These are phyloP conservation scores for Fusarium zealandicum DNA, from an alignment of 2,329 filamentous ascomycete genomes.

Conservation along the genomic window DNA sequence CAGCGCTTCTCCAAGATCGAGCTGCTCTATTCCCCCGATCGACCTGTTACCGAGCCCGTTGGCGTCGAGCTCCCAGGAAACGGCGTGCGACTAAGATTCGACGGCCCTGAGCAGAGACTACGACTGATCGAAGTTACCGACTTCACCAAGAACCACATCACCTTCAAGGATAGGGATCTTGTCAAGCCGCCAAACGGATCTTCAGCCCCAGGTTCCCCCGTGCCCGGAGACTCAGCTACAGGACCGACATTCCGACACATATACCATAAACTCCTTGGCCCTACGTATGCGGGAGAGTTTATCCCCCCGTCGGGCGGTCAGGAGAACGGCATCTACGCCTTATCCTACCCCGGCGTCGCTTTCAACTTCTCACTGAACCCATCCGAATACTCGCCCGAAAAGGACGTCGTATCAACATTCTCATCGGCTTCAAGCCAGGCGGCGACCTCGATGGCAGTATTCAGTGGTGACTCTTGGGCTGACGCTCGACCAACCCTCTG, in stretches of 20 bases:
- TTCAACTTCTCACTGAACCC: slow-evolving; percentile 85
- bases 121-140: slow-evolving; percentile 90
- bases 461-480: slow-evolving; percentile 89
- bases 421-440: slow-evolving; percentile 78
- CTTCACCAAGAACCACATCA: slow-evolving; percentile 83
- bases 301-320: slow-evolving; percentile 67
- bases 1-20: slow-evolving; percentile 84
- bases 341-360: slow-evolving; percentile 93
- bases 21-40: slow-evolving; percentile 76
- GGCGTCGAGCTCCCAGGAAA: slow-evolving; percentile 81
- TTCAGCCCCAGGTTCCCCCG: slow-evolving; percentile 45
- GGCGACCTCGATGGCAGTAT: slow-evolving; percentile 88
- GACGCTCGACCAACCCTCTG: slow-evolving; percentile 80
- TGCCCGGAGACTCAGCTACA: slow-evolving; percentile 43
- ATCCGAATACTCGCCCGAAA: slow-evolving; percentile 75
- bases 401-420: slow-evolving; percentile 86
- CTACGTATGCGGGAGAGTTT: slow-evolving; percentile 94
- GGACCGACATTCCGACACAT: slow-evolving; percentile 88
- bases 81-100: slow-evolving; percentile 88
- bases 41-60: slow-evolving; percentile 78
- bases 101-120: slow-evolving; percentile 89
- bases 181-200: slow-evolving; percentile 65
- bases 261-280: slow-evolving; percentile 91
- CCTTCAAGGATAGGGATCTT: slow-evolving; percentile 81
- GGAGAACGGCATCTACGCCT: slow-evolving; percentile 77